Base-by-base conservation (phyloP, 1,284 basidiomycete genomes). In the Ceratobasidium sp. region DNA sequence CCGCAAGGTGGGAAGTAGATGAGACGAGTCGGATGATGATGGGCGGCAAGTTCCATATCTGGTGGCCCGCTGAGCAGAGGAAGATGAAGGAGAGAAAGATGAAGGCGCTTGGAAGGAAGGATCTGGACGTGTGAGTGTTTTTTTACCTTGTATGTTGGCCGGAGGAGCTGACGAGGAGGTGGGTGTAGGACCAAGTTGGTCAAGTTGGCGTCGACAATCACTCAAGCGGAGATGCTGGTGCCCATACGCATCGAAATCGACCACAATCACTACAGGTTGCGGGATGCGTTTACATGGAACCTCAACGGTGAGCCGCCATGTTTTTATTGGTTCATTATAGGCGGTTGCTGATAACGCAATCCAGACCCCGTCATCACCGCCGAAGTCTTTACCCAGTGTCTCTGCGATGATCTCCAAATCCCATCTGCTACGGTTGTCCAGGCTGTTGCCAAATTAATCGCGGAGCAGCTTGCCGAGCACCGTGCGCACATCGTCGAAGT, bases 281-380 rank as follows among this genome's bases (percentile, higher is more conserved):
- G 96, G 53, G 97, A 99, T 84, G 97, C 97, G 0, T 98, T 99
- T 85, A 91, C 97, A 49, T 99, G 97, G 97, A 98, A 99, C 83
- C 87, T 97, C 72, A 93, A 94, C 82, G 96, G 96, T 96, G 79
- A 72, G 90, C 86, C 15, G 1, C 10, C 1, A 20, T 18, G 55
- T 42, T 66, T 51, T 61, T 79, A 49, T 53, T 67, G 46, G 40
- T 44, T 15, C 23, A 18, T 67, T 78, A 49, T 56, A 46, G 49
- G 63, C 69, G 44, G 51, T 79, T 78, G 77, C 64, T 64, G 71
- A 46, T 79, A 26, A 76, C 40, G 81, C n/a, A 9, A 46, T 23
- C 67, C 83, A 95, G 97, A 99, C 85, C 92, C 94, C 1, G 88
- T 96, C 72, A 91, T 98, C 51, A 95, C 95, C 0, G 95, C 97